Evolutionary conservation across 345 rosid species (phyloP), one percentile per base, ranked within the genome.

Genomic region (Abelmoschus esculentus): DNA sequence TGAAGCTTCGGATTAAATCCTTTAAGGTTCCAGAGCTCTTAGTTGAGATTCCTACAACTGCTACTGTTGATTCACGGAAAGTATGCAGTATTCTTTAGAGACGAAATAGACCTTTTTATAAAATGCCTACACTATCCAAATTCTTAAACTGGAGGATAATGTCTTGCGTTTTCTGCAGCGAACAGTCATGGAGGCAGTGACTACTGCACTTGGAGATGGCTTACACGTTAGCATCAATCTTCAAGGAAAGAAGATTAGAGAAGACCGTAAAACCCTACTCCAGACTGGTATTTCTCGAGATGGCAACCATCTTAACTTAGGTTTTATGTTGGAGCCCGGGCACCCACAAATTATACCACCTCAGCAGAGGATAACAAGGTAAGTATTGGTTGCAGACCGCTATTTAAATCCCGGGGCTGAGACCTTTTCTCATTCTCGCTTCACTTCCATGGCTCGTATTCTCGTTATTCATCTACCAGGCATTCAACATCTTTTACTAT

Each of bases 1-100:
- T 81, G 61, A 81, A 81, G 72, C 66, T 78, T 34, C 54, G 64
- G 50, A 81, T 78, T 15, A 81, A 73, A 64, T 75, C 81, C 32
- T 69, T 81, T 70, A 70, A 65, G 66, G 78, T 78, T 62, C 84
- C 73, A 0, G 76, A 81, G 59, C 80, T 81, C 63, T 69, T 71
- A 22, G 60, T 81, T 60, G 84, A 81, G 69, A 75, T 81, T 63
- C 78, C 78, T 49, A 75, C 68, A 11, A 75, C 76, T 28, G 78
- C 82, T 5, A 78, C 82, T 34, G 73, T 78, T 58, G 82, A 80
- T 63, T 81, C 80, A 12, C 59, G 76, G 72, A 78, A 81, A 77
- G 82, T 78, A 50, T 36, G 26, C 18, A 14, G 28, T 19, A 56
- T 40, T n/a, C n/a, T n/a, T 9, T n/a, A n/a, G 36, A 32, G 36